Percentiles rank a stretch among this genome's conserved stretches.
Conservation (phyloP, 2,329 filamentous ascomycete species). For the Cercospora brassicicola region DNA sequence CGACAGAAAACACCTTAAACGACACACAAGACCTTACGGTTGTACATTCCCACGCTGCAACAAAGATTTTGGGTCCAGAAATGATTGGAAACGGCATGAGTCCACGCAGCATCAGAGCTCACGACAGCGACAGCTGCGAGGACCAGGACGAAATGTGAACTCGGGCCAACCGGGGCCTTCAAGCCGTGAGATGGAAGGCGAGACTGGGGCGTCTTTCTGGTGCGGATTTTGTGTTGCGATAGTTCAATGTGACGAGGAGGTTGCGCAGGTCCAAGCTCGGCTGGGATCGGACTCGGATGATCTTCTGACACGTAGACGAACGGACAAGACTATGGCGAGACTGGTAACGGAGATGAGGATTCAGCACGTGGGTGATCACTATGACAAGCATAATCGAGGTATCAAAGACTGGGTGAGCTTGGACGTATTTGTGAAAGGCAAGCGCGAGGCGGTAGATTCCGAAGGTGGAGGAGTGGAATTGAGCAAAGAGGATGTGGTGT, state of each 20-base stretch:
- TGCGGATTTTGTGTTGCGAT: background rate
- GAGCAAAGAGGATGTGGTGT: background rate
- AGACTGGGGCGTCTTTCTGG: background rate
- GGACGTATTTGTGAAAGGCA: conserved; percentile 42
- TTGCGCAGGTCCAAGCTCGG: background rate
- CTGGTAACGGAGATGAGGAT: conserved; percentile 44
- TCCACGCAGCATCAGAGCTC: conserved; percentile 63
- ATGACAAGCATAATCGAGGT: conserved; percentile 55
- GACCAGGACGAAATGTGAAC: background rate
- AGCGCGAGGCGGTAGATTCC: conserved; percentile 10
- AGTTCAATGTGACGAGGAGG: background rate
- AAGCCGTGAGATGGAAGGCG: background rate
- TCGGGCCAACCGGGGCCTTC: background rate
- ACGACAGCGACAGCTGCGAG: background rate
- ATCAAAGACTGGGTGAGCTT: conserved; percentile 60
- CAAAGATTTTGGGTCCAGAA: conserved; percentile 84
- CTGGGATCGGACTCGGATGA: conserved; percentile 39
- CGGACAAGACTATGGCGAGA: background rate
- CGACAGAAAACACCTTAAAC: conserved; percentile 75
- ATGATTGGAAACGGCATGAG: conserved; percentile 92
- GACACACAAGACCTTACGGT: conserved; percentile 76
- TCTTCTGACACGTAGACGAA: conserved; percentile 41
- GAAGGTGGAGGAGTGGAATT: background rate
- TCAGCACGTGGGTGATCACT: conserved; percentile 75
- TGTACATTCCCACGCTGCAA: conserved; percentile 72